phyloP scores from a whole-genome alignment of 352 stramenopile species.

The Pythium scleroteichum region DNA sequence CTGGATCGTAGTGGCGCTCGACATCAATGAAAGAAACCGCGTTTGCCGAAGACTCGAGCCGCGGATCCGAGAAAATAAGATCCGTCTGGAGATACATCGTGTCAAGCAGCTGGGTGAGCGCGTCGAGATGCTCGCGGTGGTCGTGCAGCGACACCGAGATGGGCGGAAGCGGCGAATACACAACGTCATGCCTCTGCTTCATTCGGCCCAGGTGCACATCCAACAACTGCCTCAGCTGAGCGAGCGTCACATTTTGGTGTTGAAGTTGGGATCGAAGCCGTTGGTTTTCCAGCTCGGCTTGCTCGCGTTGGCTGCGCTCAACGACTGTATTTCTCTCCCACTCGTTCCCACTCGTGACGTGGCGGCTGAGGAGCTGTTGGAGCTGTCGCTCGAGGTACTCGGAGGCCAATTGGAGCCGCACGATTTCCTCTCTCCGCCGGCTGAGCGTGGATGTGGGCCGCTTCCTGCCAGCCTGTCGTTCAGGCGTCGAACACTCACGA shows the following conservation, averaged over 20 bases:
- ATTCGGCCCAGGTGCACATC: background rate
- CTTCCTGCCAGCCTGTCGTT: background rate
- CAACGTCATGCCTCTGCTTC: background rate
- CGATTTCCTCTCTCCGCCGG: constrained; percentile 1
- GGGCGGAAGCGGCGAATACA: too few species aligned
- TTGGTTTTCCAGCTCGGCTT: background rate
- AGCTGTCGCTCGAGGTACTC: background rate
- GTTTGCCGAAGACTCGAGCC: too few species aligned
- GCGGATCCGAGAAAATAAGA: too few species aligned
- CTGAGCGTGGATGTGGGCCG: background rate
- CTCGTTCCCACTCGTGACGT: background rate
- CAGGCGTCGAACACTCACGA: too few species aligned
- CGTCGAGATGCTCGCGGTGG: background rate
- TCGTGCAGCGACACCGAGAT: too few species aligned
- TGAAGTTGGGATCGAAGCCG: background rate
- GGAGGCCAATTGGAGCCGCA: background rate
- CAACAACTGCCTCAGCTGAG: background rate
- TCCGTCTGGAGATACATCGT: background rate
- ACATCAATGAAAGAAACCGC: background rate
- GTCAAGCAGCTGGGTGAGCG: background rate
- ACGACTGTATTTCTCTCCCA: background rate
- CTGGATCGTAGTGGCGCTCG: background rate
- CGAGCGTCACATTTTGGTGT: background rate
- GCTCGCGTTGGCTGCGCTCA: background rate
- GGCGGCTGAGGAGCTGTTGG: background rate